Conservation (phyloP, 2,329 filamentous ascomycete genomes). For the Hypoxylon sp. region DNA sequence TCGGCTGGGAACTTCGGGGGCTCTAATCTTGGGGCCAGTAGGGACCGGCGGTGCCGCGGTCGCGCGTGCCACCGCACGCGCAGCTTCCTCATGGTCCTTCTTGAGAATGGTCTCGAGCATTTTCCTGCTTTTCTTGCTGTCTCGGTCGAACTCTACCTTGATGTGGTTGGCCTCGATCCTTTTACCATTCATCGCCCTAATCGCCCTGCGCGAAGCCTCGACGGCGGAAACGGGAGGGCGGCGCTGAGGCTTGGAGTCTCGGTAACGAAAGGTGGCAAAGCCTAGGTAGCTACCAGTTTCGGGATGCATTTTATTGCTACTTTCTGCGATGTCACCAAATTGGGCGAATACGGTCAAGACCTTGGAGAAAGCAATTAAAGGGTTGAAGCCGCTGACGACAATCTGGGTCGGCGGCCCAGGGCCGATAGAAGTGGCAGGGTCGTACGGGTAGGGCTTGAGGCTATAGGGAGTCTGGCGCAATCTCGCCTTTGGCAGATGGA, state of each 20-base stretch:
- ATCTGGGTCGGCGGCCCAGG: conserved; percentile 90
- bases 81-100: conserved; percentile 69
- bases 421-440: conserved; percentile 82
- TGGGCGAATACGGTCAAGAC: conserved; percentile 78
- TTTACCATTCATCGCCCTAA: conserved; percentile 77
- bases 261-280: conserved; percentile 90
- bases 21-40: conserved; percentile 45
- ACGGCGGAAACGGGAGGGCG: conserved; percentile 71
- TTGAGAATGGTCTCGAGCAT: conserved; percentile 79
- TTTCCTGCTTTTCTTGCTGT: conserved; percentile 81
- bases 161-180: conserved; percentile 81
- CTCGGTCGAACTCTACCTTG: conserved; percentile 86
- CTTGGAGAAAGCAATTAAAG: conserved; percentile 80
- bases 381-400: conserved; percentile 95
- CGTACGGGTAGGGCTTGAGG: conserved; percentile 81
- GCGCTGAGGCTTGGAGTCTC: conserved; percentile 69
- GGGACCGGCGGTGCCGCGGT: conserved; percentile 36
- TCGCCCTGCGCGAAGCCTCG: conserved; percentile 82
- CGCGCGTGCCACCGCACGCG: conserved; percentile 49
- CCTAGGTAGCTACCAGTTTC: conserved; percentile 93
- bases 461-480: conserved; percentile 78
- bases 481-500: conserved; percentile 74
- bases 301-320: conserved; percentile 94
- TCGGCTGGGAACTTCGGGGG: conserved; percentile 58
- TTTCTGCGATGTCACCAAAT: conserved; percentile 87